Conservation (phyloP, 352 stramenopile genomes). For the Globisporangium lucens region DNA sequence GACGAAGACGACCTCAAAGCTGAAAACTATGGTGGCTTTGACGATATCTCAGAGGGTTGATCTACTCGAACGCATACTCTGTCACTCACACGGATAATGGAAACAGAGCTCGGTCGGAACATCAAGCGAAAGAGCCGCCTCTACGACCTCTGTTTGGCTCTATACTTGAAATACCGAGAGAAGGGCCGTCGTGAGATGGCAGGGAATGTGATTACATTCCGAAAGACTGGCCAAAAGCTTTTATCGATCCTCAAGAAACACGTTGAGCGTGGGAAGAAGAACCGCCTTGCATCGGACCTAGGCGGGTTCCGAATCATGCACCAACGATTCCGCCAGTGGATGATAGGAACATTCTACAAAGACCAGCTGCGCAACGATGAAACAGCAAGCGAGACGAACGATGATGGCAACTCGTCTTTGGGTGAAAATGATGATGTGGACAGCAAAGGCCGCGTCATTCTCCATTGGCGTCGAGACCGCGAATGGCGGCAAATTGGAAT, state of each 20-base stretch:
- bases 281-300: conserved; percentile 48
- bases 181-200: conserved; percentile 50
- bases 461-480: conserved; percentile 50
- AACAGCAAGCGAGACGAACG: background rate
- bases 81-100: conserved; percentile 53
- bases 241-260: conserved; percentile 24
- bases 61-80: conserved; percentile 4
- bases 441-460: conserved; percentile 14
- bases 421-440: conserved; percentile 17
- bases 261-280: conserved; percentile 35
- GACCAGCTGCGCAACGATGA: background rate
- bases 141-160: conserved; percentile 48
- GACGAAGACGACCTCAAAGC: background rate
- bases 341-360: conserved; percentile 34
- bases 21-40: background rate
- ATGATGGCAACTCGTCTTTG: conserved; percentile 3
- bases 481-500: conserved; percentile 49
- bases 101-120: conserved; percentile 45
- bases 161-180: conserved; percentile 58
- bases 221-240: conserved; percentile 35
- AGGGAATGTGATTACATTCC: conserved; percentile 53
- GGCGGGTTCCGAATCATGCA: conserved; percentile 41
- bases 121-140: conserved; percentile 61
- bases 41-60: background rate
- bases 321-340: conserved; percentile 44